Evolutionary conservation across 148 eudicot genomes (phyloP), one percentile per base, ranked within the genome.

Genomic region (Rhododendron molle): DNA sequence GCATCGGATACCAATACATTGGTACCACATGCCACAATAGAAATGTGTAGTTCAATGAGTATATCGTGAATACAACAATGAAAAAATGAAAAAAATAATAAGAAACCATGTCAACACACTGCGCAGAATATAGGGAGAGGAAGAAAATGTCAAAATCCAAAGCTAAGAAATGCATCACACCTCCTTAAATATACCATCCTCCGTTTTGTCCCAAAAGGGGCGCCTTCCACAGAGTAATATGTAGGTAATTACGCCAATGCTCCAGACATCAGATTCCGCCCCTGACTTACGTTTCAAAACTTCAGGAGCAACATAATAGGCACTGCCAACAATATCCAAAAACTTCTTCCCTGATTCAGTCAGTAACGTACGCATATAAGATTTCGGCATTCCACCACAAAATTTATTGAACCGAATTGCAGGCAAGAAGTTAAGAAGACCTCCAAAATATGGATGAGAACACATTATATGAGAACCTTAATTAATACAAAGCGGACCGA

Each of bases 161-260:
- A 43, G 69, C 34, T 76, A 73, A 28, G n/a, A 86, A 71, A 81
- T 85, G 58, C 16, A 69, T 30, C 8, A 13, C 81, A 94, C 99
- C 97, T 96, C 99, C 84, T 95, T 96, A 86, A 96, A 96, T 85
- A 96, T 94, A 73, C 99, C 98, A 84, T 95, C 96, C 88, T 96
- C 99, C n/a, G 99, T 95, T 92, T 94, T 95, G 89, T 96, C 99
- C 99, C 99, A 96, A 89, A 96, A 96, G 38, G 99, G 99, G 3
- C 99, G 96, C 89, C 98, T 92, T 60, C 99, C 99, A 88, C 99
- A 96, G 79, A 96, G 96, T 91, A 96, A 91, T 86, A 96, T 96
- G 88, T 95, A 96, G 67, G 99, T 95, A 44, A 96, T 96, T 74
- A 96, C 98, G 89, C 99, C 99, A 82, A 96, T 96, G 87, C 99